Conservation (phyloP, 768 basidiomycete species). For the Mycena sanguinolenta region DNA sequence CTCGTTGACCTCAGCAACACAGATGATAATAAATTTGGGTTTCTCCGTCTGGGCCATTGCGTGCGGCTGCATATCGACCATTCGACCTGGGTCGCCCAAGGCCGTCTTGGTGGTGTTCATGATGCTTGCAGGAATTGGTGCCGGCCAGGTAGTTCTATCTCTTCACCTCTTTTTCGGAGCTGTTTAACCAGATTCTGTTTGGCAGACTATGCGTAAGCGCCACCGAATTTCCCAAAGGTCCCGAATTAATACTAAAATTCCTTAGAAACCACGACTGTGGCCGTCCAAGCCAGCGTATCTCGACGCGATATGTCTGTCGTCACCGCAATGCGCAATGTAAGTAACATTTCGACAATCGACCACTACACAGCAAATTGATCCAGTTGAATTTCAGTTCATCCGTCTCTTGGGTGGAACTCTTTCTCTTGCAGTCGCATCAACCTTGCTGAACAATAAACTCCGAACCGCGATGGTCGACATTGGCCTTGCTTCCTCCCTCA, state of each 20-base stretch:
- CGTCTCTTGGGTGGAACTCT: conserved; percentile 80
- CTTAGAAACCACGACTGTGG: conserved; percentile 72
- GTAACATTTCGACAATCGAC: conserved; percentile 24
- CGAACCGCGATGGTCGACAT: conserved; percentile 55
- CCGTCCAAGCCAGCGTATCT: conserved; percentile 79
- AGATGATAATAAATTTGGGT: conserved; percentile 73
- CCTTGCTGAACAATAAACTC: conserved; percentile 72
- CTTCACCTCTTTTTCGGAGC: background rate
- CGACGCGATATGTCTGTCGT: conserved; percentile 84
- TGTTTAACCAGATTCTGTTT: background rate
- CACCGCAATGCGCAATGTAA: conserved; percentile 74
- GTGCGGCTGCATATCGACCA: conserved; percentile 77
- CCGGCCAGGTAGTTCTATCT: conserved; percentile 62
- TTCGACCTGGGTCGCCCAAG: conserved; percentile 61
- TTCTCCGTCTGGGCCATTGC: conserved; percentile 80
- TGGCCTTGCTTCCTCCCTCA: conserved; percentile 51
- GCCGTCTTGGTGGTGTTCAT: conserved; percentile 71
- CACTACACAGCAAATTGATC: background rate
- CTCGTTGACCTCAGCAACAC: conserved; percentile 1
- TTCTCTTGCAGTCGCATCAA: conserved; percentile 71
- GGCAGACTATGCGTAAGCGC: conserved; percentile 57
- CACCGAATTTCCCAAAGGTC: background rate
- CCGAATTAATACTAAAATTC: background rate
- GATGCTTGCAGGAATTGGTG: conserved; percentile 70
- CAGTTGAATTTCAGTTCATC: conserved; percentile 62